Evolutionary conservation across 495 filamentous ascomycete species (phyloP).

Genomic region (Neurospora africana): DNA sequence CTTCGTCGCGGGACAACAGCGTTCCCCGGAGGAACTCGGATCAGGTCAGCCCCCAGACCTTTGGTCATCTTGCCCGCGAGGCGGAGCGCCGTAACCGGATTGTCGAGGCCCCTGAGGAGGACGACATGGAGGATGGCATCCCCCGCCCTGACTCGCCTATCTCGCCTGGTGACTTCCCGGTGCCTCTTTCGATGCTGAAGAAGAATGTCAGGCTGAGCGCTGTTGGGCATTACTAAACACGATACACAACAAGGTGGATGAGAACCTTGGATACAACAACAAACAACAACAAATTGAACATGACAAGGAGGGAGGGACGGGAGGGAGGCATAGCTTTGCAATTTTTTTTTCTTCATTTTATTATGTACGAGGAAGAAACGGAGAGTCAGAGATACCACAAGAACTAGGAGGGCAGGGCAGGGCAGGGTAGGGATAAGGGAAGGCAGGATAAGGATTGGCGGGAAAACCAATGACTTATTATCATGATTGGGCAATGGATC

Average conservation of each 20-base stretch:
- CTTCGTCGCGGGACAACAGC: slow-evolving; percentile 3
- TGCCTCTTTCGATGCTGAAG: slow-evolving; percentile 24
- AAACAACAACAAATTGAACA: background rate
- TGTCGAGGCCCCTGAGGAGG: slow-evolving; percentile 14
- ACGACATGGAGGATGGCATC: slow-evolving; percentile 11
- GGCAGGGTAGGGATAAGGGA: background rate
- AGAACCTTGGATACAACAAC: background rate
- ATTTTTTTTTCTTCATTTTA: background rate
- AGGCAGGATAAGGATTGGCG: background rate
- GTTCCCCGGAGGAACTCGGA: slow-evolving; percentile 3
- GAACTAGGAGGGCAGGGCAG: background rate
- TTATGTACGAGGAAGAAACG: background rate
- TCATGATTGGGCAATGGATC: background rate
- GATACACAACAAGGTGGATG: slow-evolving; percentile 3
- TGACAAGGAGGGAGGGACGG: background rate
- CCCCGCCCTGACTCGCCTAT: slow-evolving; percentile 29
- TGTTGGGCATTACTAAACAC: slow-evolving; percentile 21
- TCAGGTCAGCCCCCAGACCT: slow-evolving; percentile 3
- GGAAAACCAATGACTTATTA: background rate
- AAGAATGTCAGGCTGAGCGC: slow-evolving; percentile 39
- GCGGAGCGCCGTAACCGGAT: slow-evolving; percentile 13
- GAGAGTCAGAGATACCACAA: background rate
- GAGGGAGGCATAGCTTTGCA: slow-evolving; percentile 4
- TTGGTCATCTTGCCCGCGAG: background rate
- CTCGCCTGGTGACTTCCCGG: slow-evolving; percentile 20